Percentiles rank a stretch among this genome's conserved stretches.
These are phyloP conservation scores for Recurvomyces mirabilis DNA, from an alignment of 495 filamentous ascomycete genomes.

Conservation along the genomic window DNA sequence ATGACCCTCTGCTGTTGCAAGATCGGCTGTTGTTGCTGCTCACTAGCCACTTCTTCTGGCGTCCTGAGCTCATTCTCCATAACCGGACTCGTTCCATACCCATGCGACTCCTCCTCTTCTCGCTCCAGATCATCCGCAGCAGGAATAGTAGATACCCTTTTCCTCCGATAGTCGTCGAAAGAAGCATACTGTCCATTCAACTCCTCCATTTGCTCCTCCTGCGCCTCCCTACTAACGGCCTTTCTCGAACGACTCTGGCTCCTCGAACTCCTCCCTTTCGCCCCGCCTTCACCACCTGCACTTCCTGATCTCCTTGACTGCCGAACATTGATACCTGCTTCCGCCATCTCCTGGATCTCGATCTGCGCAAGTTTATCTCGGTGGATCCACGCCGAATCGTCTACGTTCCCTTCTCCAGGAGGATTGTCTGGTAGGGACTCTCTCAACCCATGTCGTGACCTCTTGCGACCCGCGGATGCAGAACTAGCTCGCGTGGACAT, in stretches of 20 bases:
- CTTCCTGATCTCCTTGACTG: slow-evolving; percentile 39
- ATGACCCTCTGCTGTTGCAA: slow-evolving; percentile 7
- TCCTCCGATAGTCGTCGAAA: slow-evolving; percentile 9
- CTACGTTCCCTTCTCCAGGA: slow-evolving; percentile 17
- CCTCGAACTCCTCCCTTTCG: slow-evolving; percentile 39
- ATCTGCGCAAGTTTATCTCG: slow-evolving; percentile 89
- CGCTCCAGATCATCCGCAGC: slow-evolving; percentile 34
- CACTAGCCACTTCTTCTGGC: slow-evolving; percentile 69
- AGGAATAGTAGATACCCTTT: slow-evolving; percentile 35
- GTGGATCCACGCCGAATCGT: slow-evolving; percentile 83
- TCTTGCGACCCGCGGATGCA: slow-evolving; percentile 7
- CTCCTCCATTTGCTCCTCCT: slow-evolving; percentile 2
- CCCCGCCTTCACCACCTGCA: slow-evolving; percentile 8
- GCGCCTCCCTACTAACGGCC: slow-evolving; percentile 35
- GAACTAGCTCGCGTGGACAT: slow-evolving; percentile 11
- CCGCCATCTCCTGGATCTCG: slow-evolving; percentile 84
- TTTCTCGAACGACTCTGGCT: slow-evolving; percentile 38
- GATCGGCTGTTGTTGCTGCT: slow-evolving; percentile 29
- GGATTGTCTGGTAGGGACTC: neutral
- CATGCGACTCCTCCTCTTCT: slow-evolving; percentile 25
- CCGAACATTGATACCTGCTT: slow-evolving; percentile 67
- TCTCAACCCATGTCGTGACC: slow-evolving; percentile 12
- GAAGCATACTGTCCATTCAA: neutral
- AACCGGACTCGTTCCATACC: slow-evolving; percentile 13
- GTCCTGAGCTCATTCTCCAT: slow-evolving; percentile 59